Evolutionary conservation across 495 filamentous ascomycete species (phyloP).

Genomic region (Clohesyomyces aquaticus): DNA sequence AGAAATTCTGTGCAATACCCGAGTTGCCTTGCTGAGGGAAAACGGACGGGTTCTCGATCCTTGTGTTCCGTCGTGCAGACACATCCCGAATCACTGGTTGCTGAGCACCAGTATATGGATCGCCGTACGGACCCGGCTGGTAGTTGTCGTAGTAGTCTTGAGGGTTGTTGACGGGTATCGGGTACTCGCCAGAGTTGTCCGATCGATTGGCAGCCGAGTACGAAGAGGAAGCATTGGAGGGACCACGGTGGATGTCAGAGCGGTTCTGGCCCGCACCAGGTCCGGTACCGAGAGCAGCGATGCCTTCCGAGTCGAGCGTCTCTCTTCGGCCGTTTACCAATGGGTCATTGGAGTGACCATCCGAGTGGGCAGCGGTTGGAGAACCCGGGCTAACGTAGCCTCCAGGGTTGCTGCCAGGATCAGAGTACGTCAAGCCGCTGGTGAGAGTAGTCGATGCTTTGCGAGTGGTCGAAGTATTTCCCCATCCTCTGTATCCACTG

Average conservation of each 20-base stretch:
- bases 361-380: slow-evolving; percentile 69
- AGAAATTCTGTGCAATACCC: slow-evolving; percentile 99
- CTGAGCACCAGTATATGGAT: slow-evolving; percentile 55
- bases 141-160: slow-evolving; percentile 60
- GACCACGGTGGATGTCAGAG: slow-evolving; percentile 78
- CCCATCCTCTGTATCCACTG: slow-evolving; percentile 96
- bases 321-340: slow-evolving; percentile 61
- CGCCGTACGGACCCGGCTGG: slow-evolving; percentile 61
- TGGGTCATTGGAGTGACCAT: slow-evolving; percentile 73
- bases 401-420: slow-evolving; percentile 59
- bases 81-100: slow-evolving; percentile 94
- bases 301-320: slow-evolving; percentile 54
- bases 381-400: slow-evolving; percentile 65
- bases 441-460: slow-evolving; percentile 89
- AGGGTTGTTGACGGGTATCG: slow-evolving; percentile 55
- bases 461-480: slow-evolving; percentile 72
- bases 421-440: slow-evolving; percentile 77
- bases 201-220: slow-evolving; percentile 85
- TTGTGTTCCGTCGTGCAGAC: slow-evolving; percentile 84
- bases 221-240: slow-evolving; percentile 94
- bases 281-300: slow-evolving; percentile 72
- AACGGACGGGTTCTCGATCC: slow-evolving; percentile 85
- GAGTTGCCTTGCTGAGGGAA: slow-evolving; percentile 88
- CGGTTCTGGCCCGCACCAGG: slow-evolving; percentile 68
- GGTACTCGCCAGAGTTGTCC: slow-evolving; percentile 78